Evolutionary conservation across 148 eudicot genomes (phyloP).

Genomic region (Amaranthus palmeri): DNA sequence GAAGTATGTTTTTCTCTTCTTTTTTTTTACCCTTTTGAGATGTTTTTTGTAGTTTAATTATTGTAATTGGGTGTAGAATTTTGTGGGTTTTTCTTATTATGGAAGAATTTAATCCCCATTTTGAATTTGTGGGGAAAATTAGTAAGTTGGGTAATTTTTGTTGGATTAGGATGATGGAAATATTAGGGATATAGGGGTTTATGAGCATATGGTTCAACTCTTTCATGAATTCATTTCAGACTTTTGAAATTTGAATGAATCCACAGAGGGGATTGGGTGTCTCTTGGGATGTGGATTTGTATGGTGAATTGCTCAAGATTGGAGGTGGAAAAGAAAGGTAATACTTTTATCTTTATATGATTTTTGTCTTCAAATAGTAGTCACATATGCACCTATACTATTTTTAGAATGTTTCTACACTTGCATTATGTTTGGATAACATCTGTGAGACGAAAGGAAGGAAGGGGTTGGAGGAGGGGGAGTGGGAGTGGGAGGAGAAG

Average conservation of each 20-base stretch:
- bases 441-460: no score
- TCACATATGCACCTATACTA: not conserved
- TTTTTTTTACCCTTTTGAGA: not conserved
- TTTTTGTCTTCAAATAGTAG: not conserved
- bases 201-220: conserved; percentile 16
- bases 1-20: conserved; percentile 44
- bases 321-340: conserved; percentile 99
- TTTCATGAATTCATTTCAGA: conserved; percentile 19
- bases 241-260: conserved; percentile 20
- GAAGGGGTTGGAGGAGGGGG: no score
- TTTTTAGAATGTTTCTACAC: not conserved
- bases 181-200: not conserved
- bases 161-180: not conserved
- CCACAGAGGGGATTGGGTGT: conserved; percentile 56
- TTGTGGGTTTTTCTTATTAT: not conserved
- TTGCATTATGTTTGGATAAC: no score
- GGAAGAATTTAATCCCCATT: not conserved
- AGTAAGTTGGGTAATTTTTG: not conserved
- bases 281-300: conserved; percentile 94
- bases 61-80: not conserved
- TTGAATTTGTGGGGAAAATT: not conserved
- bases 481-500: no score
- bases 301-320: conserved; percentile 95
- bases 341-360: not conserved
- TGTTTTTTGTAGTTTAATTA: not conserved